Conservation (phyloP, 2,329 filamentous ascomycete genomes). For the Paecilomyces fulvus region DNA sequence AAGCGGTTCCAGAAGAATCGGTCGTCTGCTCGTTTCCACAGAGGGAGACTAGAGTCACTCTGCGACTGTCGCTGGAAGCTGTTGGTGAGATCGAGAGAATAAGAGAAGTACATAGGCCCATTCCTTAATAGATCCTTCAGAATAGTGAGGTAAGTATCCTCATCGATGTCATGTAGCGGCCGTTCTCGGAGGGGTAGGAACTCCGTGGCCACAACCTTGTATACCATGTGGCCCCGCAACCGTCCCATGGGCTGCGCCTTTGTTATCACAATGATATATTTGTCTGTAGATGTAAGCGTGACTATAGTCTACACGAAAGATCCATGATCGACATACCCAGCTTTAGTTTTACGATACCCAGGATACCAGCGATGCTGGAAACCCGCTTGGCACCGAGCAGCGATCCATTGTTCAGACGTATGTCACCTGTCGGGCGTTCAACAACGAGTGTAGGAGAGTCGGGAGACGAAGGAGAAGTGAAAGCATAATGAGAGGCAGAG, state of each 20-base stretch:
- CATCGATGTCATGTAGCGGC: constrained; percentile 82
- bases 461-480: constrained; percentile 89
- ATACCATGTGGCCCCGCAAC: constrained; percentile 91
- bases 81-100: constrained; percentile 93
- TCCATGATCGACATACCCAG: constrained; percentile 54
- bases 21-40: constrained; percentile 91
- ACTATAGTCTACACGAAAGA: constrained; percentile 4
- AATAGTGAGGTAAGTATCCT: constrained; percentile 80
- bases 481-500: constrained; percentile 85
- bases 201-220: constrained; percentile 84
- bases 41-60: constrained; percentile 58
- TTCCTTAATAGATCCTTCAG: constrained; percentile 74
- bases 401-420: constrained; percentile 74
- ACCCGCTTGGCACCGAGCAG: constrained; percentile 71
- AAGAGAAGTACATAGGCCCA: constrained; percentile 95
- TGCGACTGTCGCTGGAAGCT: constrained; percentile 90
- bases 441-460: constrained; percentile 80
- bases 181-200: constrained; percentile 90
- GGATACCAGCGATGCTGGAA: constrained; percentile 87
- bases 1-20: constrained; percentile 99
- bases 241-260: constrained; percentile 87
- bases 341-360: constrained; percentile 87
- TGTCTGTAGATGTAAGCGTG: constrained; percentile 48
- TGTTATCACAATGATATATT: constrained; percentile 93
- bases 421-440: constrained; percentile 84